phyloP scores from a whole-genome alignment of 805 yeast genomes.

The Spathaspora sp. region DNA sequence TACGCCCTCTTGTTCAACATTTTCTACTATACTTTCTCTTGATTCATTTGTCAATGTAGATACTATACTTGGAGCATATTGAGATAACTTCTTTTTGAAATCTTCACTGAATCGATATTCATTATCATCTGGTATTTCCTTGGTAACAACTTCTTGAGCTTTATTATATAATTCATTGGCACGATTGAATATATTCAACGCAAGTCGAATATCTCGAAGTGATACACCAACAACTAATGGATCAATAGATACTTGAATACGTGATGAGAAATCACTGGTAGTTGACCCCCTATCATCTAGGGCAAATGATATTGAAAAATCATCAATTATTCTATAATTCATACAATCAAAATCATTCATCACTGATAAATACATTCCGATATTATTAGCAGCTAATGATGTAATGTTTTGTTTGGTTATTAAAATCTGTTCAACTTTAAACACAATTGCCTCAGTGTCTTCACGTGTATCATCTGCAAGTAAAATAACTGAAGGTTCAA shows the following conservation, averaged over 20 bases:
- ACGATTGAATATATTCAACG: slow-evolving; percentile 64
- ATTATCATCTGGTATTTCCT: slow-evolving; percentile 8
- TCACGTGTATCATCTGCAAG: slow-evolving; percentile 71
- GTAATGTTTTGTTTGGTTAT: slow-evolving; percentile 64
- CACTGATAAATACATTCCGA: slow-evolving; percentile 80
- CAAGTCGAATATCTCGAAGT: slow-evolving; percentile 79
- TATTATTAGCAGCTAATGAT: slow-evolving; percentile 66
- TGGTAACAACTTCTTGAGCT: slow-evolving; percentile 14
- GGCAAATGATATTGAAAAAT: slow-evolving; percentile 75
- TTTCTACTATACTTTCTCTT: slow-evolving; percentile 1
- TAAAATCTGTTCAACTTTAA: slow-evolving; percentile 77
- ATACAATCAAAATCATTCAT: slow-evolving; percentile 67
- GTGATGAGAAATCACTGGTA: slow-evolving; percentile 53
- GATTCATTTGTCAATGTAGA: slow-evolving; percentile 43
- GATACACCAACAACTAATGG: slow-evolving; percentile 81
- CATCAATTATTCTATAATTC: slow-evolving; percentile 76
- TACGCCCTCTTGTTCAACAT: slow-evolving; percentile 20
- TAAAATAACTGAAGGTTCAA: slow-evolving; percentile 72
- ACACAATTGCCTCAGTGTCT: slow-evolving; percentile 83
- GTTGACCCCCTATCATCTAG: slow-evolving; percentile 70
- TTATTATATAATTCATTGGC: slow-evolving; percentile 55
- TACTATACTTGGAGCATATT: slow-evolving; percentile 65
- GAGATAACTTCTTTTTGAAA: slow-evolving; percentile 54
- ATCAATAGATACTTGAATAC: slow-evolving; percentile 68
- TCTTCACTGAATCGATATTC: slow-evolving; percentile 55